Conservation (phyloP, 2,329 filamentous ascomycete species). For the Monilinia laxa region DNA sequence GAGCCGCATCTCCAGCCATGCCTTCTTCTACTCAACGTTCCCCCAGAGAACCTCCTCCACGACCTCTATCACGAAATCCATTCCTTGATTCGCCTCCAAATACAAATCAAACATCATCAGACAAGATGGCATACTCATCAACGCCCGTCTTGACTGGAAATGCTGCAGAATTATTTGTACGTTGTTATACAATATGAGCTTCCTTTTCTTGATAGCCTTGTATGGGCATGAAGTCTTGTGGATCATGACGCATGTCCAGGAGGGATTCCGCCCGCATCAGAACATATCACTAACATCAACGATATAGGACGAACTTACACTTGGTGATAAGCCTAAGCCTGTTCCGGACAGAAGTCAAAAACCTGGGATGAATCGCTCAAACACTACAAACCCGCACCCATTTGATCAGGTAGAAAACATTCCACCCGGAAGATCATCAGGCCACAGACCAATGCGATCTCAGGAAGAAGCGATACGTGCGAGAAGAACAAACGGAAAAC, state of each 20-base stretch:
- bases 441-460: conserved; percentile 63
- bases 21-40: conserved; percentile 48
- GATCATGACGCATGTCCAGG: not conserved
- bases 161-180: conserved; percentile 74
- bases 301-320: conserved; percentile 62
- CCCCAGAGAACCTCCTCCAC: conserved; percentile 56
- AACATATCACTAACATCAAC: conserved; percentile 36
- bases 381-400: conserved; percentile 46
- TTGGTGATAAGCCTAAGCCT: conserved; percentile 58
- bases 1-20: conserved; percentile 59
- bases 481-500: conserved; percentile 46
- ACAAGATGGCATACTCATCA: conserved; percentile 51
- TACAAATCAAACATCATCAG: conserved; percentile 38
- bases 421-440: conserved; percentile 42
- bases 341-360: conserved; percentile 42
- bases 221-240: not conserved
- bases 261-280: not conserved
- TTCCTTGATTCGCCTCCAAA: conserved; percentile 61
- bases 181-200: conserved; percentile 44
- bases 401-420: conserved; percentile 45
- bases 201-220: not conserved
- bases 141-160: conserved; percentile 47
- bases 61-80: conserved; percentile 71
- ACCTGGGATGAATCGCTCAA: conserved; percentile 38
- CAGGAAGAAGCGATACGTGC: conserved; percentile 62